phyloP scores from a whole-genome alignment of 441 rosid genomes.

The Croton setiger region DNA sequence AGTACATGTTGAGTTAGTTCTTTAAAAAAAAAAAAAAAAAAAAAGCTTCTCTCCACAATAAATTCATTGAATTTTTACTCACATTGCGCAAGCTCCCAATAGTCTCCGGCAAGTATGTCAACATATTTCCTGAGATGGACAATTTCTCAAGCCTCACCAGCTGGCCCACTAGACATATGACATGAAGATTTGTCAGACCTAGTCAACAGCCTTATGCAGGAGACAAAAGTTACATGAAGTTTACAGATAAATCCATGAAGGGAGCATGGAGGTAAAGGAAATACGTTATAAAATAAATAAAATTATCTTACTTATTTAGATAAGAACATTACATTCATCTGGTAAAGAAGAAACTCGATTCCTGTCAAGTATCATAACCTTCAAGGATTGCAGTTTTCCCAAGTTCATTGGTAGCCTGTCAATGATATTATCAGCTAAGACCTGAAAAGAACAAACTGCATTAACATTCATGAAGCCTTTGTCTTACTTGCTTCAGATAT shows the following conservation, averaged over 20 bases:
- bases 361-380: slow-evolving; percentile 81
- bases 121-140: slow-evolving; percentile 74
- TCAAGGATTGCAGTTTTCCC: slow-evolving; percentile 87
- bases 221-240: slow-evolving; percentile 3
- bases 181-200: slow-evolving; percentile 18
- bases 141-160: slow-evolving; percentile 81
- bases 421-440: slow-evolving; percentile 64
- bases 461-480: slow-evolving; percentile 13
- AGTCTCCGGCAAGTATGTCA: slow-evolving; percentile 74
- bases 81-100: slow-evolving; percentile 96
- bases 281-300: slow-evolving; percentile 17
- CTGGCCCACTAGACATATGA: slow-evolving; percentile 71
- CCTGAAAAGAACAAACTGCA: slow-evolving; percentile 37
- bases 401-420: slow-evolving; percentile 67
- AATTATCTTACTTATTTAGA: slow-evolving; percentile 33
- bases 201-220: slow-evolving; percentile 4
- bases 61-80: slow-evolving; percentile 29
- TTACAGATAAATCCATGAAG: slow-evolving; percentile 15
- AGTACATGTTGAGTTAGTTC: not conserved
- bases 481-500: not conserved
- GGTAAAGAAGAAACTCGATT: slow-evolving; percentile 75
- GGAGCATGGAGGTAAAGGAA: slow-evolving; percentile 17
- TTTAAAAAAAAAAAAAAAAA: not conserved
- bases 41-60: not conserved
- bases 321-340: slow-evolving; percentile 79